Percentiles rank a stretch among this genome's conserved stretches.
Evolutionary conservation across 1,284 basidiomycete species (phyloP).

Genomic region (Rhodotorula sp.): DNA sequence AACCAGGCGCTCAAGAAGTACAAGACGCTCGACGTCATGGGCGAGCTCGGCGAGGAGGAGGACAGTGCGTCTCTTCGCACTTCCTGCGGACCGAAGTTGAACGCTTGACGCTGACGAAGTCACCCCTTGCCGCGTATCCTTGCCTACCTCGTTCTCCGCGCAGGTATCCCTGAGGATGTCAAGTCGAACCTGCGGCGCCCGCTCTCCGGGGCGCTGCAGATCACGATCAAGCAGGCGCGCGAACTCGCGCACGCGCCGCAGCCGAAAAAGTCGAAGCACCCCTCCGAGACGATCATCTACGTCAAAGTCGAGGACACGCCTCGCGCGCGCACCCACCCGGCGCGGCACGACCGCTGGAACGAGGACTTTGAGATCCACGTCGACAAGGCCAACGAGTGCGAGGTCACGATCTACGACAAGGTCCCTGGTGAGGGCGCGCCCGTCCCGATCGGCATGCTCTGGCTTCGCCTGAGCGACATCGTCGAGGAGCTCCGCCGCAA

Average conservation of each 20-base stretch:
- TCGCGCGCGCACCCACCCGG: slow-evolving; percentile 85
- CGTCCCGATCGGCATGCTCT: slow-evolving; percentile 90
- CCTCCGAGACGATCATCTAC: slow-evolving; percentile 82
- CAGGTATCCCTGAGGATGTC: slow-evolving; percentile 62
- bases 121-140: not conserved
- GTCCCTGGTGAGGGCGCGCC: slow-evolving; percentile 65
- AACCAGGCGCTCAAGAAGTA: slow-evolving; percentile 91
- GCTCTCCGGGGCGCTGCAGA: slow-evolving; percentile 86
- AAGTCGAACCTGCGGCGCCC: slow-evolving; percentile 91
- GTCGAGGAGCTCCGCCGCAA: slow-evolving; percentile 92
- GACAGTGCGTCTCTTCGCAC: slow-evolving; percentile 60
- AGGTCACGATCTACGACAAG: slow-evolving; percentile 94
- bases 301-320: slow-evolving; percentile 97
- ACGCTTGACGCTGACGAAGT: too few species aligned
- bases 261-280: slow-evolving; percentile 66
- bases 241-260: slow-evolving; percentile 94
- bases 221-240: slow-evolving; percentile 83
- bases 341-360: slow-evolving; percentile 94
- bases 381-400: slow-evolving; percentile 98
- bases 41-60: slow-evolving; percentile 77
- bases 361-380: slow-evolving; percentile 96
- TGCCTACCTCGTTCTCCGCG: not conserved
- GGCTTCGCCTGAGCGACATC: slow-evolving; percentile 92
- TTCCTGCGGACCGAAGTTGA: not conserved
- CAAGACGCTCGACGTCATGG: slow-evolving; percentile 92